Evolutionary conservation across 2,329 filamentous ascomycete species (phyloP), one percentile per base, ranked within the genome.

Genomic region (Monilinia vaccinii-corymbosi): DNA sequence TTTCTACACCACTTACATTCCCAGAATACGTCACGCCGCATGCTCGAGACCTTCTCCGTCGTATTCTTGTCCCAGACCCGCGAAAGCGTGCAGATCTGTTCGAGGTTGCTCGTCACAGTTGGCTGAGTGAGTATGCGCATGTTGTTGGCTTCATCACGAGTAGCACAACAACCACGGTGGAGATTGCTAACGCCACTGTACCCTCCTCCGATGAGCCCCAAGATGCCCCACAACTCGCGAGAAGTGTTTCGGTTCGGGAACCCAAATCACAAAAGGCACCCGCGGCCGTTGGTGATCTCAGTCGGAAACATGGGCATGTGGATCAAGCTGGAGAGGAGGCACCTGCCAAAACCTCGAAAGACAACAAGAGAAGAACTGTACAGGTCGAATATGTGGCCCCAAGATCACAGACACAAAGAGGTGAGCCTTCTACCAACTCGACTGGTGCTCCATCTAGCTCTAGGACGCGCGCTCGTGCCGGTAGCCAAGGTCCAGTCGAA

Each of bases 11-110:
- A 40, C 82, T 99, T 46, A 97, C 93, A 4, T 99, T 99, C 73
- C 94, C 94, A 63, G 94, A 99, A 85, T 97, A 97, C 72, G 94
- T 99, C 67, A 96, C 94, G 9, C 94, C 94, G 9, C 94, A 99
- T 74, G 93, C 94, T 25, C 84, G 94, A 69, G 94, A 99, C 74
- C 81, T 99, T 0, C 79, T 99, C 50, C 86, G 94, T 62, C 86
- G 94, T 57, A 99, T 99, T 62, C 81, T 99, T 47, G 94, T 99
- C 0, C 93, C 94, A 7, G 94, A 97, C 73, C 94, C 94, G 56
- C 83, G 94, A 65, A 95, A 96, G 75, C 86, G 94, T 71, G 94
- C 94, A 53, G 94, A 99, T 72, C 77, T 99, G 49, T 99, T 99
- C 69, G 94, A 99, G 73, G 94, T 99, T 47, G 94, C 94, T 50